phyloP scores from a whole-genome alignment of 2,329 filamentous ascomycete species.

The Didymella glomerata region DNA sequence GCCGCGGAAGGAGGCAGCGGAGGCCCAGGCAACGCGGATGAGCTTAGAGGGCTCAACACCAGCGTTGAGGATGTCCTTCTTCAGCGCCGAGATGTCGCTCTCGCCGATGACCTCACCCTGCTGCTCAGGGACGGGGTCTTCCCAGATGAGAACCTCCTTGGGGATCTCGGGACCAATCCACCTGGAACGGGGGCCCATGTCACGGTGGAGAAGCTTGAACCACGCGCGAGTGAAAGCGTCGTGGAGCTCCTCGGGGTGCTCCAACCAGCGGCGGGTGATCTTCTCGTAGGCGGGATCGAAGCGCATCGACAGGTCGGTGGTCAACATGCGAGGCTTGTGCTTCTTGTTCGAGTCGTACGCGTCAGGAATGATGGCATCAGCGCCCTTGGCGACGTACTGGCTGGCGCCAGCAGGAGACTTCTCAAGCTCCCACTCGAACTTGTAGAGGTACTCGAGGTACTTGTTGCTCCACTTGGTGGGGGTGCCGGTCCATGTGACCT shows the following conservation, averaged over 20 bases:
- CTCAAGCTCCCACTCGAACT: slow-evolving; percentile 78
- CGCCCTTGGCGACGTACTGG: slow-evolving; percentile 78
- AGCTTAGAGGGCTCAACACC: slow-evolving; percentile 69
- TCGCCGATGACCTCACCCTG: slow-evolving; percentile 67
- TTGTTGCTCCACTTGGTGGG: slow-evolving; percentile 79
- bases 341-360: slow-evolving; percentile 75
- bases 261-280: slow-evolving; percentile 74
- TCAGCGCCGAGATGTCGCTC: slow-evolving; percentile 70
- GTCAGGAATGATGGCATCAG: slow-evolving; percentile 73
- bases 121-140: slow-evolving; percentile 72
- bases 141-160: slow-evolving; percentile 74
- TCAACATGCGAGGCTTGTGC: slow-evolving; percentile 79
- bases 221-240: slow-evolving; percentile 77
- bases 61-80: slow-evolving; percentile 72
- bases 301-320: slow-evolving; percentile 76
- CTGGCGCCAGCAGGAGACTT: slow-evolving; percentile 79
- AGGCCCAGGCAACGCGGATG: slow-evolving; percentile 59
- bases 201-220: slow-evolving; percentile 86
- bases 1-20: slow-evolving; percentile 55
- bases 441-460: slow-evolving; percentile 79
- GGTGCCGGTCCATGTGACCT: slow-evolving; percentile 81
- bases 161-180: slow-evolving; percentile 80
- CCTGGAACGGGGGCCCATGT: slow-evolving; percentile 74
- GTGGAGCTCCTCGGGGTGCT: slow-evolving; percentile 72
- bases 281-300: slow-evolving; percentile 77